phyloP scores from a whole-genome alignment of 768 basidiomycete genomes.

The Rhodosporidiobolus sp. region DNA sequence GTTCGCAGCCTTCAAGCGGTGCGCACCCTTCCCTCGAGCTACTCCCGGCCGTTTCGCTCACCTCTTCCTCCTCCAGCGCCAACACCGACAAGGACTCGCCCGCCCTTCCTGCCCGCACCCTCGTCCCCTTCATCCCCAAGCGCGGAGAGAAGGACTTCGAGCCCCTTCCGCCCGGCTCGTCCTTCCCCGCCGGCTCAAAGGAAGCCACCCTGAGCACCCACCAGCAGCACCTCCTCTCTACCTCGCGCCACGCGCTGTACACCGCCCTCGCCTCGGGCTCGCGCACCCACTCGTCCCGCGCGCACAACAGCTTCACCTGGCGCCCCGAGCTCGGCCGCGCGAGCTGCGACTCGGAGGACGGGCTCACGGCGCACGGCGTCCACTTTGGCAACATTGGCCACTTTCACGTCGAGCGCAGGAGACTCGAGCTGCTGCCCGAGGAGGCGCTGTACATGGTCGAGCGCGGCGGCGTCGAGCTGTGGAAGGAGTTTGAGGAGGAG shows the following conservation, averaged over 20 bases:
- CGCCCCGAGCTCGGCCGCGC: conserved; percentile 54
- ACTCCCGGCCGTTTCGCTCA: not conserved
- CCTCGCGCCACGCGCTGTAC: conserved; percentile 80
- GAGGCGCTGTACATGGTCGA: conserved; percentile 92
- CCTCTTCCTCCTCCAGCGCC: not conserved
- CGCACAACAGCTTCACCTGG: conserved; percentile 78
- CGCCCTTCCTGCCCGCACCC: not conserved
- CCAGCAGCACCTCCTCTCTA: conserved; percentile 76
- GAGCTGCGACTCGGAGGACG: conserved; percentile 15
- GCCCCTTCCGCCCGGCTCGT: conserved; percentile 53
- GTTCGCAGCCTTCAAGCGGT: conserved; percentile 40
- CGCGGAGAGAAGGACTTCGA: conserved; percentile 98
- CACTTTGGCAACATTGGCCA: conserved; percentile 79
- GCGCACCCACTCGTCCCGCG: conserved; percentile 37
- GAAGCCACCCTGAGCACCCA: conserved; percentile 45
- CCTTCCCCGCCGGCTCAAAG: conserved; percentile 20
- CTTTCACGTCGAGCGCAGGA: conserved; percentile 54
- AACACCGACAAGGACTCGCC: conserved; percentile 11
- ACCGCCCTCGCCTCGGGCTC: conserved; percentile 57
- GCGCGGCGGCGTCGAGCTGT: conserved; percentile 80
- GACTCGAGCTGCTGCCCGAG: conserved; percentile 85
- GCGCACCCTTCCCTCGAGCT: not conserved
- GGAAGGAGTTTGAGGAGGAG: conserved; percentile 54
- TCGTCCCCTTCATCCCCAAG: conserved; percentile 62
- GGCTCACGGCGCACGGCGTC: conserved; percentile 61